Conservation (phyloP, 257 asterid genomes). For the Ajuga chamaepitys region DNA sequence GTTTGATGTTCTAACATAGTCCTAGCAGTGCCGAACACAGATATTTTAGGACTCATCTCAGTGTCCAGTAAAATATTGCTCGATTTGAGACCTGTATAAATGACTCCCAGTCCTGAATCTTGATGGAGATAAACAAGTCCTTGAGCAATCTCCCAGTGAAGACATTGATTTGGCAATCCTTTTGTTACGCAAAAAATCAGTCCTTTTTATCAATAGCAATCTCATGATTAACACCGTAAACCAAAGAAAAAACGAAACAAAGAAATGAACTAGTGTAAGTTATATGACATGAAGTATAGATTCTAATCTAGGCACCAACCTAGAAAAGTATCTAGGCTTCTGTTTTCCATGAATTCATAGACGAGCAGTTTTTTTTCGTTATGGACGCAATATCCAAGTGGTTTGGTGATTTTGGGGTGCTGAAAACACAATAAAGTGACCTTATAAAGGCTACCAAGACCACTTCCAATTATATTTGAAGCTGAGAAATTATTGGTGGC, state of each 20-base stretch:
- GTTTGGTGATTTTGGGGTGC: conserved; percentile 1
- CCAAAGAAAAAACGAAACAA: no score
- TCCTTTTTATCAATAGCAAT: no score
- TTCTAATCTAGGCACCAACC: neutral
- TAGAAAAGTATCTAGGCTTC: neutral
- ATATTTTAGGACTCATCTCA: conserved; percentile 23
- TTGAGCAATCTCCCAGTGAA: conserved; percentile 5
- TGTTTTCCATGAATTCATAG: conserved; percentile 12
- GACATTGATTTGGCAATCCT: no score
- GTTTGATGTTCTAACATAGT: neutral
- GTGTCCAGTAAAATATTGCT: conserved; percentile 18
- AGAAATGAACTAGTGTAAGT: no score
- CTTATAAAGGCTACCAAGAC: neutral
- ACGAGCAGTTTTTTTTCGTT: neutral
- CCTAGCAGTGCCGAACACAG: conserved; percentile 8
- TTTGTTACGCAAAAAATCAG: no score
- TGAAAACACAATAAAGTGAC: neutral
- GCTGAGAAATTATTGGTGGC: neutral
- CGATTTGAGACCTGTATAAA: conserved; percentile 10
- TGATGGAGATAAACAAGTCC: conserved; percentile 24
- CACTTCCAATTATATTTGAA: neutral
- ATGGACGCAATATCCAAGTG: neutral
- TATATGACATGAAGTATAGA: no score
- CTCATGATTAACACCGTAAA: no score
- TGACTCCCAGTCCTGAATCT: conserved; percentile 1